Evolutionary conservation across 2,329 filamentous ascomycete genomes (phyloP), one percentile per base, ranked within the genome.

Genomic region (Phyllosticta ampelicida): DNA sequence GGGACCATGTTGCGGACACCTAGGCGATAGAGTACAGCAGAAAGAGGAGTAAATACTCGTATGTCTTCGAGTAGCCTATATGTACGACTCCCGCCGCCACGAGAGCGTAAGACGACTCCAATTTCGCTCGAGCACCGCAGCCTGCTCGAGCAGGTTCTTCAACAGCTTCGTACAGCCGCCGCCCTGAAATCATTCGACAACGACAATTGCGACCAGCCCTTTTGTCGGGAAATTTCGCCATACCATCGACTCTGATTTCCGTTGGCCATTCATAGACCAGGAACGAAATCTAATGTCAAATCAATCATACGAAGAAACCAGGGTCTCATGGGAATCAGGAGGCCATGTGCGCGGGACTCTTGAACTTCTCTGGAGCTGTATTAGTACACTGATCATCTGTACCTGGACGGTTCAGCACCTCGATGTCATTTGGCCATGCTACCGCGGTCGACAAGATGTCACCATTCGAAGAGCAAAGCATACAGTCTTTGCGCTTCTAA

Each of bases 321-420:
- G 36, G 36, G 36, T 44, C 61, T 68, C 68, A 53, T 71, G 68
- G 69, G 63, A 64, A 9, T 59, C 59, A 9, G 67, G 69, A 54
- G 66, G 69, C 1, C 44, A 62, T 30, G 65, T 65, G 21, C 66
- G 71, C 54, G 70, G 71, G 5, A 69, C 70, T 5, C 61, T 70
- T 18, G 66, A 63, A 54, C 64, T 73, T 13, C 62, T 71, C 30
- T 52, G 50, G 50, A 52, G 50, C n/a, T 52, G 50, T 28, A 29
- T 52, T 16, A n/a, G 21, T 16, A 28, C 28, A 1, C 16, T 52
- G 9, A 18, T 26, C 8, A 18, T 52, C 9, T 52, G 50, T 13
- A 52, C 50, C 28, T 52, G 50, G 50, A 26, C 19, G 3, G 21
- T 52, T 18, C 50, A 21, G 49, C 49, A 51, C 21, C 49, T 51